These are phyloP conservation scores for Metschnikowia matae DNA, from an alignment of 805 yeast genomes.

Conservation along the genomic window DNA sequence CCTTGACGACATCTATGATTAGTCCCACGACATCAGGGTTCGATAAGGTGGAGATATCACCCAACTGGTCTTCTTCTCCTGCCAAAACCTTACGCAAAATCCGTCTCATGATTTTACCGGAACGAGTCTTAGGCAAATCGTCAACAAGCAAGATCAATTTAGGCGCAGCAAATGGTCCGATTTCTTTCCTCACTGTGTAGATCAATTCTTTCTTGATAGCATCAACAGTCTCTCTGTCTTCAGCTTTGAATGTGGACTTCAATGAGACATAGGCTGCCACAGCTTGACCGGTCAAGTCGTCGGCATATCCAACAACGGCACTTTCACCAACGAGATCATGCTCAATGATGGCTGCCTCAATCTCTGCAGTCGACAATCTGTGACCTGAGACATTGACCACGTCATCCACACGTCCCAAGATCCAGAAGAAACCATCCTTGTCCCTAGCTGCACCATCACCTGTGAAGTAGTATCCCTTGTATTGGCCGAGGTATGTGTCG, in stretches of 20 bases:
- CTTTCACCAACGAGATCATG: slow-evolving; percentile 81
- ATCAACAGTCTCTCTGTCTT: slow-evolving; percentile 41
- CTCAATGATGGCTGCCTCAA: slow-evolving; percentile 84
- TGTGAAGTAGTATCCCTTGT: slow-evolving; percentile 90
- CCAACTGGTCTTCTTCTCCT: slow-evolving; percentile 88
- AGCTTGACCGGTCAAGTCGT: slow-evolving; percentile 97
- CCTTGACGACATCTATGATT: slow-evolving; percentile 64
- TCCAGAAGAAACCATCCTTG: slow-evolving; percentile 95
- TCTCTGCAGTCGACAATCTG: slow-evolving; percentile 96
- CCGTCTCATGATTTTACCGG: slow-evolving; percentile 98
- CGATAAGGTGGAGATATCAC: slow-evolving; percentile 85
- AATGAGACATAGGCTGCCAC: slow-evolving; percentile 91
- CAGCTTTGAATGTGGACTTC: slow-evolving; percentile 41
- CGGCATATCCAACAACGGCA: slow-evolving; percentile 95
- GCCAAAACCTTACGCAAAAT: slow-evolving; percentile 88
- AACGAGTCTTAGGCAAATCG: slow-evolving; percentile 96
- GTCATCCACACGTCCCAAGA: slow-evolving; percentile 97
- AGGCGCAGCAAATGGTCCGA: slow-evolving; percentile 96
- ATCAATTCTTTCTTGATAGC: slow-evolving; percentile 70
- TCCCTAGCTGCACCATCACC: slow-evolving; percentile 99
- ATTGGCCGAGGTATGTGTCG: slow-evolving; percentile 90
- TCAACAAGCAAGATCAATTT: slow-evolving; percentile 76
- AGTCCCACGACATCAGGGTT: slow-evolving; percentile 81
- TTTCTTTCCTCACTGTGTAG: slow-evolving; percentile 84
- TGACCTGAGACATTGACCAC: slow-evolving; percentile 98